A percentile compares a stretch with the other conserved stretches of the same genome.
These are phyloP conservation scores for Entomortierella lignicola DNA, from an alignment of 192 early-diverging fungal species.

Conservation along the genomic window DNA sequence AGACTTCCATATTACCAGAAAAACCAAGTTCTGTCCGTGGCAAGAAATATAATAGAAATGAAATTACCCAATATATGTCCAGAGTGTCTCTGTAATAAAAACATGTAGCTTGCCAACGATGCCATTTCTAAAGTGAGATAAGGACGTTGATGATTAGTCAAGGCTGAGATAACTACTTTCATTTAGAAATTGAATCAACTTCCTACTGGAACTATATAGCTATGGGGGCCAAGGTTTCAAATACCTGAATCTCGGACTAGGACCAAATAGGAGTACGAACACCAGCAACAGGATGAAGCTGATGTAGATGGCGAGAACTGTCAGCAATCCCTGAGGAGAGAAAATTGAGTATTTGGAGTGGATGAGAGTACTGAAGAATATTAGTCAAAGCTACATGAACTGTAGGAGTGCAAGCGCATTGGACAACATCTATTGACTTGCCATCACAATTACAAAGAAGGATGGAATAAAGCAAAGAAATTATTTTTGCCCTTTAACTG, in stretches of 20 bases:
- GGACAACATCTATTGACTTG: not conserved
- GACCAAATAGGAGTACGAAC: constrained; percentile 48
- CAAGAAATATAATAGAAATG: not conserved
- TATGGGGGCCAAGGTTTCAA: not conserved
- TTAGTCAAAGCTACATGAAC: not conserved
- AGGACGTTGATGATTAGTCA: no score
- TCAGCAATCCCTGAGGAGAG: constrained; percentile 24
- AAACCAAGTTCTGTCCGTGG: not conserved
- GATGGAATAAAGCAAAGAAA: no score
- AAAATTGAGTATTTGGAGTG: not conserved
- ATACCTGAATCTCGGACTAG: constrained; percentile 51
- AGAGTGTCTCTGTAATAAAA: constrained; percentile 48
- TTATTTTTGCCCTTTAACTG: no score
- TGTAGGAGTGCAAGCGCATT: no score
- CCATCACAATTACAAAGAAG: not conserved
- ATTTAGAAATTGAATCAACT: no score
- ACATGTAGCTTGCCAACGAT: constrained; percentile 47
- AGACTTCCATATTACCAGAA: not conserved
- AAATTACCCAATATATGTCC: constrained; percentile 38
- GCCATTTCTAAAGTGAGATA: constrained; percentile 16
- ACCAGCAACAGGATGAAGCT: constrained; percentile 47
- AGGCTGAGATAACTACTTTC: no score
- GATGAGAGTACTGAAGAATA: not conserved
- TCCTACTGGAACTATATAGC: not conserved
- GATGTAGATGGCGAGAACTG: constrained; percentile 51